A percentile compares a stretch with the other conserved stretches of the same genome.
phyloP scores from a whole-genome alignment of 2,329 filamentous ascomycete genomes.

The Monilinia fructigena region DNA sequence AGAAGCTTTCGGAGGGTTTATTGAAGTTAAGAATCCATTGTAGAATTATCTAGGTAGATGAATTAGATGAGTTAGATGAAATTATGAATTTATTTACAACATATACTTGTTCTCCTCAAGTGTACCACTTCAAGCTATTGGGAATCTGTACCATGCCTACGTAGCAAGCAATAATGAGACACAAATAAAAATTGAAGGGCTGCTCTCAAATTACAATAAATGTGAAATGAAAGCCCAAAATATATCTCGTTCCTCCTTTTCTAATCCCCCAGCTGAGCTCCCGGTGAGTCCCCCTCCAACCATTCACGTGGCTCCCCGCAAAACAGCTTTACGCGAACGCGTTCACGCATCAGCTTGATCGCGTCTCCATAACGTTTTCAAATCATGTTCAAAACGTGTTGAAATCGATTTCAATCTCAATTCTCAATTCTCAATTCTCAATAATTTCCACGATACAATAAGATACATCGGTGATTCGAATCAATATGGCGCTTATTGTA shows the following conservation, averaged over 20 bases:
- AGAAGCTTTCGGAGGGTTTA: not conserved
- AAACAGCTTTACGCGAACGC: slow-evolving; percentile 24
- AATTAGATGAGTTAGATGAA: not conserved
- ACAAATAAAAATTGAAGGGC: too few relatives aligned
- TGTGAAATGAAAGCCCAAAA: too few relatives aligned
- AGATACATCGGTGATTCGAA: too few relatives aligned
- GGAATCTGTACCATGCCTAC: too few relatives aligned
- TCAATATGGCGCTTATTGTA: slow-evolving; percentile 64
- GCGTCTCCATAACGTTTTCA: slow-evolving; percentile 18
- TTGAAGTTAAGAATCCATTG: not conserved
- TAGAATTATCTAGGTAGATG: slow-evolving; percentile 5
- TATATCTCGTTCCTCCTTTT: too few relatives aligned
- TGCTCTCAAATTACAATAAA: too few relatives aligned
- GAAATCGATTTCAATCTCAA: not conserved
- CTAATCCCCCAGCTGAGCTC: not conserved
- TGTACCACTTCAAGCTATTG: not conserved
- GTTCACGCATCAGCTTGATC: not conserved
- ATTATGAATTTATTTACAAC: not conserved
- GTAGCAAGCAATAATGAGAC: too few relatives aligned
- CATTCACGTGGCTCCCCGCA: slow-evolving; percentile 22
- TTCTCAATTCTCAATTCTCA: not conserved
- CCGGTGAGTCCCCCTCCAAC: not conserved
- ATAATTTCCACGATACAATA: not conserved
- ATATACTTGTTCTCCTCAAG: not conserved
- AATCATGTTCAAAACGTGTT: not conserved